phyloP scores from a whole-genome alignment of 345 rosid genomes.

The Gossypioides kirkii region DNA sequence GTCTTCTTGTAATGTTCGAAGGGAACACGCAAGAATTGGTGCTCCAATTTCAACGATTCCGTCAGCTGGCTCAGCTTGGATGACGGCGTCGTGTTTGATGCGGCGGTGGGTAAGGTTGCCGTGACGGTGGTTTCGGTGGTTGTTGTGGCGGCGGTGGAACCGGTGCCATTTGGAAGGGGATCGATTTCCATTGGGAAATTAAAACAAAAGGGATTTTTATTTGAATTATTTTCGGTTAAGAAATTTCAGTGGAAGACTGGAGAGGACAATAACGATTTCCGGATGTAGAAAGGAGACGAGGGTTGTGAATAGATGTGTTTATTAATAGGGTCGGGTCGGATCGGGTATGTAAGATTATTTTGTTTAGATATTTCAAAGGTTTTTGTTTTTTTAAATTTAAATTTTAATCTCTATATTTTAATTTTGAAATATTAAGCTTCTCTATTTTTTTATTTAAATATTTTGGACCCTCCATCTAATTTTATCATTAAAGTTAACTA shows the following conservation, averaged over 20 bases:
- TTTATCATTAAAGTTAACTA: too few species aligned
- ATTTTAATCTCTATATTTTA: too few species aligned
- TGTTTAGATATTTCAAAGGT: too few species aligned
- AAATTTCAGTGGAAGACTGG: not conserved
- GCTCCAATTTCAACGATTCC: slow-evolving; percentile 85
- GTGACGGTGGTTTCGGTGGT: slow-evolving; percentile 25
- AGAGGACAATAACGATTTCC: not conserved
- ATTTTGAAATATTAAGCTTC: too few species aligned
- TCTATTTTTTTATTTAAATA: too few species aligned
- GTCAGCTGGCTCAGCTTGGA: slow-evolving; percentile 56
- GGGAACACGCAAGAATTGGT: slow-evolving; percentile 88
- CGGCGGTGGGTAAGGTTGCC: slow-evolving; percentile 16
- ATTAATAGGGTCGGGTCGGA: too few species aligned
- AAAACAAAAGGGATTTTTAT: not conserved
- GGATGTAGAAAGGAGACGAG: too few species aligned
- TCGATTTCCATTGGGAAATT: slow-evolving; percentile 40
- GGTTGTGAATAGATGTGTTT: too few species aligned
- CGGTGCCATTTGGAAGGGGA: slow-evolving; percentile 40
- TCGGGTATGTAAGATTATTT: too few species aligned
- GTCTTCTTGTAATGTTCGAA: slow-evolving; percentile 95
- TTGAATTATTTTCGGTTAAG: not conserved
- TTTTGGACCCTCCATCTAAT: too few species aligned
- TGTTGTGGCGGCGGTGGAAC: slow-evolving; percentile 21
- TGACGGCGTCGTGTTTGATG: slow-evolving; percentile 32
- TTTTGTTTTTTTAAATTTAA: too few species aligned